Base-by-base conservation (phyloP, 1,139 yeast species). In the Diutina mesorugosa region DNA sequence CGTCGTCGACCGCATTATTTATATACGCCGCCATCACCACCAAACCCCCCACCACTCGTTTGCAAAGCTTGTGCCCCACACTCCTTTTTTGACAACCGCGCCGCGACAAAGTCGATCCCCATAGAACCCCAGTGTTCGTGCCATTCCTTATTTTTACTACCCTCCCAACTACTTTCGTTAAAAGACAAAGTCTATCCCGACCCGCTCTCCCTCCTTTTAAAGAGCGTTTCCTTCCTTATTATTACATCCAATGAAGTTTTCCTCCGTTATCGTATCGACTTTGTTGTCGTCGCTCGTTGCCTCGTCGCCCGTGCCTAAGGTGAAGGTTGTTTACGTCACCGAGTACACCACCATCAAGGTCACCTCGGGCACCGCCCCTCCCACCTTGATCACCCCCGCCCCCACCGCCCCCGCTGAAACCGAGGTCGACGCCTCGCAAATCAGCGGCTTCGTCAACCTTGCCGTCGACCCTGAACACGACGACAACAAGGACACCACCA, bases 281-380 rank as follows among this genome's bases (percentile, higher is more conserved):
- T 32, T 50, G 41, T 50, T 50, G 53, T 50, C 53, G 53, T 32
- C 45, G 53, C 53, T 50, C 18, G 53, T 50, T 14, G 53, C 53
- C 26, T n/a, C 53, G 21, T n/a, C 53, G 21, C 72, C 73, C 14
- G 67, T 64, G 47, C 67, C 69, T 26, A 66, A 58, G 41, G 58
- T 68, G 41, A 57, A 61, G 38, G 60, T 62, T 32, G 63, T 62
- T 41, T 60, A 58, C 48, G 61, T 61, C 45, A 63, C 67, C 48
- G 56, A 59, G 30, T 61, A 57, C 53, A 60, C 63, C 50, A 65
- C 69, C 48, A 64, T 64, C 32, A 55, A 58, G 21, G 58, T 59
- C 57, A 28, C 51, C 35, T 28, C 55, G 55, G 54, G 60, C 9
- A 52, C 57, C 30, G 55, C 60, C 10, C 60, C 51, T 60, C 47